Base-by-base conservation (phyloP, 179 eudicot genomes). In the Sideroxylon spinosum region DNA sequence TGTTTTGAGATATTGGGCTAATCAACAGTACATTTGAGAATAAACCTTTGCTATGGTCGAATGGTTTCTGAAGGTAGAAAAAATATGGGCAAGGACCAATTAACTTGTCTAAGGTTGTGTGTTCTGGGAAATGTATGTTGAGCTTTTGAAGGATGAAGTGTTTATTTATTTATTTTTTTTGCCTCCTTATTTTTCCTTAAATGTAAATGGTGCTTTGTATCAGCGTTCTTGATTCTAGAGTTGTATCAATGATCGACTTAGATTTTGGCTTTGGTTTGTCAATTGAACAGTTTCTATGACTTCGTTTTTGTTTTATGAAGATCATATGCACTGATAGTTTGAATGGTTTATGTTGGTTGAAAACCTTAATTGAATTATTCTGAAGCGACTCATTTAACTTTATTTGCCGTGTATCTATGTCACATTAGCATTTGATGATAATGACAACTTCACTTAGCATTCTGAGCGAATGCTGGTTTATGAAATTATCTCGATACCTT, bases 151-250 rank as follows among this genome's bases (percentile, higher is more conserved):
- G 59, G 48, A 75, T 63, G 56, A 44, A 23, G 73, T 10, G 17
- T 25, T 52, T 44, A 3, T 11, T 71, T 23, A 25, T 29, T 22
- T 22, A 6, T n/a, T 48, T 62, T 49, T 63, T 9, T 1, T n/a
- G n/a, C 37, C 37, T 37, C 44, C 44, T 37, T 6, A 37, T 37
- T 37, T 37, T 37, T 37, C 44, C 57, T 20, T 6, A 60, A 49
- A 16, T 62, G 60, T 48, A 48, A 48, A 75, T 65, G 25, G 29
- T 37, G 29, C 29, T 74, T 46, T 63, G 19, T 19, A 75, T 69
- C 70, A 23, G 71, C 52, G 20, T 60, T n/a, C 17, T 75, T 75
- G 60, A 63, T 75, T 75, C 9, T 23, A 25, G 14, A 49, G 46
- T 13, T 22, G 16, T 75, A 48, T 9, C n/a, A 48, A 17, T 25